Evolutionary conservation across 2,329 filamentous ascomycete species (phyloP).

Genomic region (Periconia digitata): DNA sequence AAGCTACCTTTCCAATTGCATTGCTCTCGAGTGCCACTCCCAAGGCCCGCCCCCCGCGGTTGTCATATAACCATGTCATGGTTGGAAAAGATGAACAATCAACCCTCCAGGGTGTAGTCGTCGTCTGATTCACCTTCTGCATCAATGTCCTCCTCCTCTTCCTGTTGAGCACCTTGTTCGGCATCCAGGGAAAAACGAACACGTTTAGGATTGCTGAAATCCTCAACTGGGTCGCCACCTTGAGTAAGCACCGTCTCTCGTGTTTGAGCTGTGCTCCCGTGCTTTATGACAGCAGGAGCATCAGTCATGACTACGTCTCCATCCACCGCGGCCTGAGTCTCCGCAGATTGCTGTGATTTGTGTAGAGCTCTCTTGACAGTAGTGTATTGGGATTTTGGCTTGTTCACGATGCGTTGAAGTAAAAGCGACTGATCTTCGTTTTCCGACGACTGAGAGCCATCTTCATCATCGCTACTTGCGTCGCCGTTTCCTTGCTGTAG

Average conservation of each 20-base stretch:
- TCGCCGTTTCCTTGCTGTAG: not conserved
- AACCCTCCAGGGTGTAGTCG: not conserved
- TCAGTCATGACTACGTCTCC: not conserved
- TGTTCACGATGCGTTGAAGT: conserved; percentile 15
- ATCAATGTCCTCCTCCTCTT: conserved; percentile 2
- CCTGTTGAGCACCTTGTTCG: not conserved
- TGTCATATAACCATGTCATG: too few relatives aligned
- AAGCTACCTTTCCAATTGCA: too few relatives aligned
- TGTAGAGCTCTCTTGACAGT: conserved; percentile 16
- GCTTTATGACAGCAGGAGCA: too few relatives aligned
- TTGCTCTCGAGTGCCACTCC: too few relatives aligned
- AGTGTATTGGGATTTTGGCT: conserved; percentile 23
- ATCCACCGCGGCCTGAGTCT: not conserved
- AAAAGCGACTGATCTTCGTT: not conserved
- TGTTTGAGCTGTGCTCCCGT: not conserved
- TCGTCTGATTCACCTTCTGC: conserved; percentile 12
- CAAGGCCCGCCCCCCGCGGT: too few relatives aligned
- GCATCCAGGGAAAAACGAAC: not conserved
- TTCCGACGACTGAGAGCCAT: not conserved
- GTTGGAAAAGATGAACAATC: too few relatives aligned
- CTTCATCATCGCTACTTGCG: not conserved
- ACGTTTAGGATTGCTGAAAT: not conserved
- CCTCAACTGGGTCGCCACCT: too few relatives aligned
- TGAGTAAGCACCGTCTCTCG: not conserved
- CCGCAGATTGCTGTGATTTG: not conserved